These are phyloP conservation scores for Claviceps africana DNA, from an alignment of 2,329 filamentous ascomycete species.

Conservation along the genomic window DNA sequence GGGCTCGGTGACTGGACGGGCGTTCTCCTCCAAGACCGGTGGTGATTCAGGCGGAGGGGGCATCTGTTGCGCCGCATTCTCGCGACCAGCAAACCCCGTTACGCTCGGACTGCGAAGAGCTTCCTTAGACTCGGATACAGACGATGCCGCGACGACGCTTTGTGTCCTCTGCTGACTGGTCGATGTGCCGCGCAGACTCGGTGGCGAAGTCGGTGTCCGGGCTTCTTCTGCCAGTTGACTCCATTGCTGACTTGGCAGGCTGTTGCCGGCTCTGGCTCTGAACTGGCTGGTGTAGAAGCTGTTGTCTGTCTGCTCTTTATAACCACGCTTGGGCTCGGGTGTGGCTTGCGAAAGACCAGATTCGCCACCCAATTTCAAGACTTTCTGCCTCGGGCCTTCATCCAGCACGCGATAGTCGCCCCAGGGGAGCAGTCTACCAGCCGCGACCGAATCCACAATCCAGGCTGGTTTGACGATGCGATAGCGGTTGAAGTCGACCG, in stretches of 20 bases:
- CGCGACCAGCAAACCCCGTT: neutral
- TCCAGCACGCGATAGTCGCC: conserved; percentile 70
- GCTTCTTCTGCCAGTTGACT: conserved; percentile 16
- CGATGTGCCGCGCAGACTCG: neutral
- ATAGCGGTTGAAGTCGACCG: conserved; percentile 73
- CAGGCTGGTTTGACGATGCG: conserved; percentile 89
- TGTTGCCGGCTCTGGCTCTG: conserved; percentile 28
- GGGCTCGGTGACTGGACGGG: conserved; percentile 5
- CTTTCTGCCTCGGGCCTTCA: conserved; percentile 69
- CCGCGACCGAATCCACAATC: conserved; percentile 78
- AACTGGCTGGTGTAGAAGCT: conserved; percentile 76
- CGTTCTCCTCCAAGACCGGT: neutral
- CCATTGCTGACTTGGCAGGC: conserved; percentile 14
- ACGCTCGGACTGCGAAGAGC: neutral
- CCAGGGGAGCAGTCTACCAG: conserved; percentile 76
- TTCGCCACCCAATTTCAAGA: conserved; percentile 49
- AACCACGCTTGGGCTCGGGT: conserved; percentile 43
- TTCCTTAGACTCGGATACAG: neutral
- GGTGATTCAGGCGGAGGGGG: neutral
- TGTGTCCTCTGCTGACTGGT: neutral
- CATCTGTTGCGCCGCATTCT: neutral
- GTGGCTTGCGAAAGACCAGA: conserved; percentile 54
- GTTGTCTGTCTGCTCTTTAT: conserved; percentile 65
- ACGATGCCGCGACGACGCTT: neutral
- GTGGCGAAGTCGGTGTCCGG: conserved; percentile 10